Evolutionary conservation across 179 eudicot genomes (phyloP).

Genomic region (Gypsophila paniculata): DNA sequence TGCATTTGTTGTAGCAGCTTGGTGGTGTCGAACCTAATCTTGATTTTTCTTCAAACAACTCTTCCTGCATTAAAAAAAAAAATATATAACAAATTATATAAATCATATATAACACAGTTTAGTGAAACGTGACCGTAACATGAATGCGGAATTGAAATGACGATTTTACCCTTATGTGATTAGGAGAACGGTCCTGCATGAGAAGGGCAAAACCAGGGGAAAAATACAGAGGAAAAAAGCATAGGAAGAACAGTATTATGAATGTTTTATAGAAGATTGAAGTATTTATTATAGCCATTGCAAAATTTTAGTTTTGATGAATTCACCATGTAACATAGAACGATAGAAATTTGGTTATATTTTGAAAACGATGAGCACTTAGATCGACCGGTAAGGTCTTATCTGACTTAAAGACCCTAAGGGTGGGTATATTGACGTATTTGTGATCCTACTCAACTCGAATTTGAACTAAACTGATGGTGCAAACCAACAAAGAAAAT

Average conservation of each 20-base stretch:
- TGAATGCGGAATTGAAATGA: neutral
- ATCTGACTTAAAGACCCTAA: neutral
- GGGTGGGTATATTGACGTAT: neutral
- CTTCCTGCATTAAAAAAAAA: conserved; percentile 31
- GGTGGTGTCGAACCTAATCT: conserved; percentile 92
- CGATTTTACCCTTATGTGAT: conserved; percentile 24
- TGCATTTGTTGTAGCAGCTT: conserved; percentile 95
- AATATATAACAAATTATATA: neutral
- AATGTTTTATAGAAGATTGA: neutral
- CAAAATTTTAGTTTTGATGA: neutral
- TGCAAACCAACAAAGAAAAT: no score
- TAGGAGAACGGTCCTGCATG: neutral
- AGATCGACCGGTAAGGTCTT: no score
- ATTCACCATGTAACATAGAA: conserved; percentile 12
- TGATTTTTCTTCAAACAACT: conserved; percentile 55
- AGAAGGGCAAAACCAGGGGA: conserved; percentile 25
- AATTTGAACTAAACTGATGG: no score
- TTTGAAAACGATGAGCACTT: no score
- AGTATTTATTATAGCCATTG: conserved; percentile 26
- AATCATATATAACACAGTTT: no score
- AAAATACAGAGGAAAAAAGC: conserved; percentile 15
- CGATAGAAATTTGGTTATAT: no score
- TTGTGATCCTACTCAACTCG: no score
- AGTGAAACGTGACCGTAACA: no score
- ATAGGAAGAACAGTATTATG: neutral